Evolutionary conservation across 2,329 filamentous ascomycete species (phyloP), one percentile per base, ranked within the genome.

Genomic region (Zelopaecilomyces penicillatus): DNA sequence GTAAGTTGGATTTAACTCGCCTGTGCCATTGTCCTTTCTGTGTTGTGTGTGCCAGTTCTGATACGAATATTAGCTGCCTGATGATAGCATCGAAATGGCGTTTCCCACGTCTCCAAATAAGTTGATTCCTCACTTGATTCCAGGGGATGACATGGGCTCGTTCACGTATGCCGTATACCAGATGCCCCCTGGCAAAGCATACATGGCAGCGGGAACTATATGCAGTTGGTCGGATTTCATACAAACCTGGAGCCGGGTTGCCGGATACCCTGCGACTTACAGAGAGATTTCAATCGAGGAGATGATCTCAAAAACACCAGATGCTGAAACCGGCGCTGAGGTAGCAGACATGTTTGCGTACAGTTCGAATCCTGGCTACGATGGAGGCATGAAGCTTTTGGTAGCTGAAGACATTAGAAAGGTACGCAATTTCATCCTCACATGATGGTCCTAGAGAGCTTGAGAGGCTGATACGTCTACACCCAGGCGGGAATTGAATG

Each of bases 141-240:
- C 73, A 5, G 65, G 65, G n/a, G 56, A 57, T 3, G 72, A 76
- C 47, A 65, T 66, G 55, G 72, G 72, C 0, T 67, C 60, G 50
- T 73, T 74, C 41, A 64, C 66, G 10, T 73, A 71, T 41, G 72
- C 69, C 8, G 69, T 75, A 1, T 65, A 63, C 38, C 65, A 74
- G 48, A 71, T 74, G 68, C 66, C 69, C 0, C 65, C 71, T 0
- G 70, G 71, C 1, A 69, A 69, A 39, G 55, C 58, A 1, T 75
- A 74, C 52, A 72, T 76, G 64, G 71, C 71, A 0, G 68, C 60
- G 30, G 70, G 71, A 2, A 64, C 68, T 4, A 63, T 56, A 4
- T 69, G 67, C 53, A 72, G 60, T 30, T 75, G 70, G 69, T 49
- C 61, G 4, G 69, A 74, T 6, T 75, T 64, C 51, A 65, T 71